phyloP scores from a whole-genome alignment of 1,284 basidiomycete genomes.

The Puccinia triticina region DNA sequence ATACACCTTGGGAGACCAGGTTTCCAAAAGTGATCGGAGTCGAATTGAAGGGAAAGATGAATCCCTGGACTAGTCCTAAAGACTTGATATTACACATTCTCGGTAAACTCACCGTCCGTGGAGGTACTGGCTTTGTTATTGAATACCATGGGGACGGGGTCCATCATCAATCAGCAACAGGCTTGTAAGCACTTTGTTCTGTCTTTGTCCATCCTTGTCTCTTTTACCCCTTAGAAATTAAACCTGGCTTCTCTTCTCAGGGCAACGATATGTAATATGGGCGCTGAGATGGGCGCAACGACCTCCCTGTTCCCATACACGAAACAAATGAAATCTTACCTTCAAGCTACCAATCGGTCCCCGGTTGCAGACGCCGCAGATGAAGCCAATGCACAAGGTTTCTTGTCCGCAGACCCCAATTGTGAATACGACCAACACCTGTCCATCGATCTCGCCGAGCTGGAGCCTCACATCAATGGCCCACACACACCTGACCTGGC shows the following conservation, averaged over 20 bases:
- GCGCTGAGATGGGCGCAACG: constrained; percentile 98
- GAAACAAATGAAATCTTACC: constrained; percentile 86
- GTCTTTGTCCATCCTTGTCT: constrained; percentile 49
- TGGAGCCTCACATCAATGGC: constrained; percentile 99
- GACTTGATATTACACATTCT: constrained; percentile 68
- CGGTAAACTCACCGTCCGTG: constrained; percentile 90
- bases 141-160: constrained; percentile 96
- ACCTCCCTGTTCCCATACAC: constrained; percentile 99
- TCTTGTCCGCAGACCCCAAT: constrained; percentile 83
- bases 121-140: constrained; percentile 92
- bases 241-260: constrained; percentile 96
- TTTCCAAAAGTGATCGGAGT: constrained; percentile 99
- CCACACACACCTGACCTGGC: constrained; percentile 75
- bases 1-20: constrained; percentile 97
- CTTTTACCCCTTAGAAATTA: constrained; percentile 97
- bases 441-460: constrained; percentile 91
- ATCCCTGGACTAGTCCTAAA: constrained; percentile 97
- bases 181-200: constrained; percentile 60
- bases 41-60: constrained; percentile 90
- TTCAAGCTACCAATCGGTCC: constrained; percentile 86
- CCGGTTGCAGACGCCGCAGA: constrained; percentile 88
- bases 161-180: constrained; percentile 98
- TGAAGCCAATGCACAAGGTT: constrained; percentile 91
- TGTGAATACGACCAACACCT: constrained; percentile 94
- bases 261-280: constrained; percentile 99